Base-by-base conservation (phyloP, 495 filamentous ascomycete genomes). In the Xylaria intraflava region DNA sequence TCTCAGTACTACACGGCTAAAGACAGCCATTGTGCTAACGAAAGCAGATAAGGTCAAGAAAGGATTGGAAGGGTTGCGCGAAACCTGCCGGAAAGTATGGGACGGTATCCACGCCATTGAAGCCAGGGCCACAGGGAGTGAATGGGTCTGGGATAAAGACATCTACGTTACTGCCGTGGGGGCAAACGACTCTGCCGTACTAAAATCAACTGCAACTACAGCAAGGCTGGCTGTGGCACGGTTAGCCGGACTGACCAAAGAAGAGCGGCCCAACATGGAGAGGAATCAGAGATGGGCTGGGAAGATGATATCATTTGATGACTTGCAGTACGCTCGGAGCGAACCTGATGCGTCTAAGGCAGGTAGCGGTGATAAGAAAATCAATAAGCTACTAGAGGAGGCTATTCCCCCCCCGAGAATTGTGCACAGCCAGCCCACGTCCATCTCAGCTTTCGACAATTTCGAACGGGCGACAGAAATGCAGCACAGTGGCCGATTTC, bases 1-100 rank as follows among this genome's bases (percentile, higher is more conserved):
- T 36, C 77, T 97, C 49, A 74, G 84, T 30, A 62, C 79, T 45
- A 70, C 74, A 5, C 78, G 73, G 8, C 80, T 93, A 11, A 79
- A 80, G 12, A 90, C 89, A 56, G 83, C 91, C 58, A 78, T 97
- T 12, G 74, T 97, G 38, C 66, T 98, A 4, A 87, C 88, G 3
- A 97, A 97, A 68, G 82, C 84, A 6, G 93, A 98, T 64, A 74
- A 74, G 46, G 57, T 74, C 17, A 64, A 62, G 29, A 59, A 47
- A 12, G 50, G 58, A 26, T 43, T 56, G n/a, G 38, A 68, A 56
- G 55, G 60, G 24, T 38, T 77, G 2, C 60, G 65, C 1, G 58
- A 64, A 54, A 68, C 69, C 7, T 74, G 72, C 46, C 20, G 52
- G 29, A 56, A 63, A 20, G 55, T 79, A 19, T 68, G 70, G 56